Percentiles rank a stretch among this genome's conserved stretches.
These are phyloP conservation scores for Euphorbia schlechtendalii DNA, from an alignment of 441 rosid species.

Conservation along the genomic window DNA sequence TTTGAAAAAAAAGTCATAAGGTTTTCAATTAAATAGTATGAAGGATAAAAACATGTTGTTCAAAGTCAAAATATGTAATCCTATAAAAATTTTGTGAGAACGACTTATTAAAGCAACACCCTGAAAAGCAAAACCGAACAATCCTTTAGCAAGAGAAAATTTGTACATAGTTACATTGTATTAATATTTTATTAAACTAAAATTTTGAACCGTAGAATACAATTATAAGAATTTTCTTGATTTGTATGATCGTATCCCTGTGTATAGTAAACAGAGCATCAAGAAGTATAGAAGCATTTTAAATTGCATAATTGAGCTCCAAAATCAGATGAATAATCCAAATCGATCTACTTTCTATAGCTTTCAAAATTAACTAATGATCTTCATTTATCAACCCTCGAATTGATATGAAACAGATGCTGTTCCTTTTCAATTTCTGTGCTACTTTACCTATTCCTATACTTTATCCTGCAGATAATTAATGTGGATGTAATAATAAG, in stretches of 20 bases:
- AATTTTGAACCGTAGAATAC: neutral
- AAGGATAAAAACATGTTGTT: too few relatives aligned
- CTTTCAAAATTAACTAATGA: neutral
- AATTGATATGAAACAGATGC: conserved; percentile 5
- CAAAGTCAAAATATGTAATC: too few relatives aligned
- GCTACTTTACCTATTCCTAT: neutral
- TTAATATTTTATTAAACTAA: neutral
- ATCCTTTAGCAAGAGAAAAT: too few relatives aligned
- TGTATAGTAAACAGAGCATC: too few relatives aligned
- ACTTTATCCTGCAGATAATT: too few relatives aligned
- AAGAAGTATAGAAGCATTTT: conserved; percentile 3
- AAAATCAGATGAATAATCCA: conserved; percentile 11
- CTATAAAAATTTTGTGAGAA: too few relatives aligned
- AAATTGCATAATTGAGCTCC: conserved; percentile 4
- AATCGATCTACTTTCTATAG: conserved; percentile 9
- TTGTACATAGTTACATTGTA: too few relatives aligned
- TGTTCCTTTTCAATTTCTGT: conserved; percentile 1
- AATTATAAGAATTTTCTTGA: conserved; percentile 8
- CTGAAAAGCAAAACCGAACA: too few relatives aligned
- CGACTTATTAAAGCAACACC: too few relatives aligned
- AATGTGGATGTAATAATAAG: too few relatives aligned
- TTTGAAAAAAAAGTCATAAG: too few relatives aligned
- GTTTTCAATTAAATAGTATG: too few relatives aligned
- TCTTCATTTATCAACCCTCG: neutral
- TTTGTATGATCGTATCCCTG: neutral